These are phyloP conservation scores for Fonsecaea nubica DNA, from an alignment of 2,329 filamentous ascomycete genomes.

Conservation along the genomic window DNA sequence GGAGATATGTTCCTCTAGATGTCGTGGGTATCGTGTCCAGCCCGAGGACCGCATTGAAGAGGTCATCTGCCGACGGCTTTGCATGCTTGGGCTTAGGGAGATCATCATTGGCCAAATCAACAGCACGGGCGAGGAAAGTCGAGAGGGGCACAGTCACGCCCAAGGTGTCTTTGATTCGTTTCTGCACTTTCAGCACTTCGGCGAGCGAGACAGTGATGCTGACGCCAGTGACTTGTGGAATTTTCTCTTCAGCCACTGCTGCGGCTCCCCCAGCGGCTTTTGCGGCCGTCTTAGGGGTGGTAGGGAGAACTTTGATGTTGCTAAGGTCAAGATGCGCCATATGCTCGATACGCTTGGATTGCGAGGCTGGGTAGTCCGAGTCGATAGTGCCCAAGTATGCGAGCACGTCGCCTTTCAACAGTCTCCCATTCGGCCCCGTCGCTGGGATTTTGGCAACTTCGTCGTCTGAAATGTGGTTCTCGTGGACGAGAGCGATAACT, in stretches of 20 bases:
- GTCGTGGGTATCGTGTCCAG: conserved; percentile 62
- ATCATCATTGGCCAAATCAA: conserved; percentile 85
- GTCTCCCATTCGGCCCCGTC: conserved; percentile 82
- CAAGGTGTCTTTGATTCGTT: conserved; percentile 76
- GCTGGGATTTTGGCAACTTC: conserved; percentile 82
- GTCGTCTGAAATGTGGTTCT: conserved; percentile 76
- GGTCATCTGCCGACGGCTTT: conserved; percentile 75
- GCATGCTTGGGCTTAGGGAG: conserved; percentile 72
- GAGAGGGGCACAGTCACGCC: conserved; percentile 83
- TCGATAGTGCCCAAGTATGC: conserved; percentile 83
- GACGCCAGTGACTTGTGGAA: conserved; percentile 58
- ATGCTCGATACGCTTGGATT: conserved; percentile 74
- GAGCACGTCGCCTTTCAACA: conserved; percentile 94
- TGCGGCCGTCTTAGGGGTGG: conserved; percentile 37
- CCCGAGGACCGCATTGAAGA: conserved; percentile 89
- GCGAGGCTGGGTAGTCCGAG: conserved; percentile 71
- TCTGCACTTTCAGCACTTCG: conserved; percentile 79
- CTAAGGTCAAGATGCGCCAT: conserved; percentile 87
- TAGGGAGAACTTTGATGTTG: conserved; percentile 83
- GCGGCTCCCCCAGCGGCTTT: conserved; percentile 46
- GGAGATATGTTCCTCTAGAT: conserved; percentile 70
- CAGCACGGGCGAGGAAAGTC: conserved; percentile 83
- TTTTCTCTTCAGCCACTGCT: conserved; percentile 40
- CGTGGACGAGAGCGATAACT: conserved; percentile 79
- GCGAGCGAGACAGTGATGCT: conserved; percentile 72